These are phyloP conservation scores for Pythium periplocum DNA, from an alignment of 352 stramenopile species.

Conservation along the genomic window DNA sequence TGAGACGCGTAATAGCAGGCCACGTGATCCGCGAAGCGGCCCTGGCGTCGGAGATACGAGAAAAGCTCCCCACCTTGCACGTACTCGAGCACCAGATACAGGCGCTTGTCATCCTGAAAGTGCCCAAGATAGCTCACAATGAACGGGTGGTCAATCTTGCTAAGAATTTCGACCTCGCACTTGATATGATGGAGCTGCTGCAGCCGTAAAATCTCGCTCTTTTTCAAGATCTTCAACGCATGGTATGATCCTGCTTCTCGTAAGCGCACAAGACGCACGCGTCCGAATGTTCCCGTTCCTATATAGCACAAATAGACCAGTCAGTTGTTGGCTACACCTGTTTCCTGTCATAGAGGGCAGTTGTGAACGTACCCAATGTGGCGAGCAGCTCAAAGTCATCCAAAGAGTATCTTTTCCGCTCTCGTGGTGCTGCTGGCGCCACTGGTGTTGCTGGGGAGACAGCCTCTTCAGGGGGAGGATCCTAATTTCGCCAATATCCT, in stretches of 20 bases:
- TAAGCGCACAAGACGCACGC: slow-evolving; percentile 79
- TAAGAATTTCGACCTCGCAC: slow-evolving; percentile 89
- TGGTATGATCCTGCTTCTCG: slow-evolving; percentile 56
- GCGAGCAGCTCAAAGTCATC: slow-evolving; percentile 77
- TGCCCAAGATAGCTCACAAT: slow-evolving; percentile 85
- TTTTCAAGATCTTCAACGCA: slow-evolving; percentile 92
- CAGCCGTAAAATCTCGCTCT: slow-evolving; percentile 85
- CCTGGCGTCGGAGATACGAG: slow-evolving; percentile 84
- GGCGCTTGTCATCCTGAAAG: slow-evolving; percentile 87
- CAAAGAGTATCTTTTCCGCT: slow-evolving; percentile 38
- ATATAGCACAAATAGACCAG: not conserved
- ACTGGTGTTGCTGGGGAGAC: slow-evolving; percentile 48
- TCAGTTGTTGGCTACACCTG: not conserved
- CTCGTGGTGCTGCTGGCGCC: slow-evolving; percentile 7
- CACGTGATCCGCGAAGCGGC: slow-evolving; percentile 73
- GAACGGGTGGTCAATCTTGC: slow-evolving; percentile 84
- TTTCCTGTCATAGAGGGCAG: not conserved
- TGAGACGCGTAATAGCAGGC: slow-evolving; percentile 88
- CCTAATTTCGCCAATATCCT: slow-evolving; percentile 9
- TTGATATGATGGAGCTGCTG: slow-evolving; percentile 91
- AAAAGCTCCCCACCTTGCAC: slow-evolving; percentile 92
- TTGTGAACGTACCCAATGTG: slow-evolving; percentile 40
- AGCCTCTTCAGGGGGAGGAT: slow-evolving; percentile 35
- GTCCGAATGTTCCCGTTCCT: slow-evolving; percentile 87
- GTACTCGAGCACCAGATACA: slow-evolving; percentile 92